phyloP scores from a whole-genome alignment of 805 yeast species.

The Yamadazyma paraphyllophila region DNA sequence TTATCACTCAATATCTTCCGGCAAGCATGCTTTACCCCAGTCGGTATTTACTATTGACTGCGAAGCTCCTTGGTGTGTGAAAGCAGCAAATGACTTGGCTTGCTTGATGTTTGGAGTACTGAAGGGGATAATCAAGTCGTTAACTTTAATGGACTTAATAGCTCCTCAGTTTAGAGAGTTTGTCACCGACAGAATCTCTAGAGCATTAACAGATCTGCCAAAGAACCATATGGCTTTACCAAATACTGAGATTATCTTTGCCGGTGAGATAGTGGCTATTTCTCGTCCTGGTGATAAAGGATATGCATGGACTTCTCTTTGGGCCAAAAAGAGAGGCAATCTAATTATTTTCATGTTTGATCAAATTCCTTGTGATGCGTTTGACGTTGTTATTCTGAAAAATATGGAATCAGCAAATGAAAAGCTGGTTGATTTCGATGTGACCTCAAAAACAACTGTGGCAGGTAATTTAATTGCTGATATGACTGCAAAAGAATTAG shows the following conservation, averaged over 20 bases:
- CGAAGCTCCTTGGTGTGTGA: conserved; percentile 73
- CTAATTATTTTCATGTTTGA: conserved; percentile 82
- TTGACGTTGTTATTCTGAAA: conserved; percentile 49
- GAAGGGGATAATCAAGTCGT: conserved; percentile 55
- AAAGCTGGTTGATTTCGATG: conserved; percentile 1
- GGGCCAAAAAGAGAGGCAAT: conserved; percentile 79
- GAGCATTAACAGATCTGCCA: conserved; percentile 17
- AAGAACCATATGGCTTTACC: conserved; percentile 13
- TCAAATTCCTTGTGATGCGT: conserved; percentile 66
- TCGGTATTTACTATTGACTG: conserved; percentile 80
- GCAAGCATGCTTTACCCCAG: conserved; percentile 72
- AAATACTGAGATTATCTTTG: conserved; percentile 52
- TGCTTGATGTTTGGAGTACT: conserved; percentile 84
- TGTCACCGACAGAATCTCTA: conserved; percentile 49
- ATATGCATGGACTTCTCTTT: conserved; percentile 80
- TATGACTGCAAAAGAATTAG: conserved; percentile 12
- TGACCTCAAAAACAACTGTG: conserved; percentile 25
- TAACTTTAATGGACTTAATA: conserved; percentile 71
- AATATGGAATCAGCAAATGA: conserved; percentile 3
- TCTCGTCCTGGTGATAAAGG: conserved; percentile 59
- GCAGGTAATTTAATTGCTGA: conserved; percentile 33
- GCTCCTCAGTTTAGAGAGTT: conserved; percentile 74
- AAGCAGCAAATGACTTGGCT: conserved; percentile 87
- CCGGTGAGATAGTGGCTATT: conserved; percentile 85
- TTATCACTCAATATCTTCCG: conserved; percentile 63